A percentile compares a stretch with the other conserved stretches of the same genome.
Evolutionary conservation across 2,329 filamentous ascomycete species (phyloP).

Genomic region (Sordariomycetes sp.): DNA sequence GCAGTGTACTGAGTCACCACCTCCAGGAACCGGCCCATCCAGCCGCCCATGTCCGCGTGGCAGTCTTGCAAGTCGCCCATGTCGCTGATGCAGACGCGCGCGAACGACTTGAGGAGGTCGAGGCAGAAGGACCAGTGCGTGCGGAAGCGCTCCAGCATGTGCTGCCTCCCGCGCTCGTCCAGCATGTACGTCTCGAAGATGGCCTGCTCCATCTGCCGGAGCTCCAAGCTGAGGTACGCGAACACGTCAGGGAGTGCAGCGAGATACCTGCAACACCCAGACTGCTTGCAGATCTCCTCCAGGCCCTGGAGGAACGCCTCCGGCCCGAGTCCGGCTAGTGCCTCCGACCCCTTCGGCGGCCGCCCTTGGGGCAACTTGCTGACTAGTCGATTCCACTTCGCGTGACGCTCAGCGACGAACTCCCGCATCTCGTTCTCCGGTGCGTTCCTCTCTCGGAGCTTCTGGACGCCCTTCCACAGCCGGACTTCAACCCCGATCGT

Average conservation of each 20-base stretch:
- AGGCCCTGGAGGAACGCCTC: not conserved
- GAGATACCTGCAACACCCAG: conserved; percentile 9
- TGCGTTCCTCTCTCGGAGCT: not conserved
- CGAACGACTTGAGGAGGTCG: not conserved
- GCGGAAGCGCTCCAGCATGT: not conserved
- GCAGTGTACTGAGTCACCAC: not conserved
- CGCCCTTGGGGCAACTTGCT: not conserved
- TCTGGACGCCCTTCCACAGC: not conserved
- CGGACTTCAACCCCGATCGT: not conserved
- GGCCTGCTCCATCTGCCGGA: conserved; percentile 10
- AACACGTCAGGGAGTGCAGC: conserved; percentile 10
- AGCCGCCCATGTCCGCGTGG: not conserved
- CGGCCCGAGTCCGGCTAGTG: not conserved
- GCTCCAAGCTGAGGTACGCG: conserved; percentile 9
- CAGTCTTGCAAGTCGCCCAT: not conserved
- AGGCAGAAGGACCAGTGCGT: not conserved
- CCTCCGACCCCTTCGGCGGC: not conserved
- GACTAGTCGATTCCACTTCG: not conserved
- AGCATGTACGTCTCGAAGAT: conserved; percentile 13
- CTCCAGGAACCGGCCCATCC: not conserved
- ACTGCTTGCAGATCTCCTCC: not conserved
- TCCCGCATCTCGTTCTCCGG: not conserved
- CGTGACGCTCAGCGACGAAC: not conserved
- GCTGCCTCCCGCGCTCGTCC: not conserved
- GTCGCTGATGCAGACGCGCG: not conserved